Evolutionary conservation across 1,284 basidiomycete species (phyloP), one percentile per base, ranked within the genome.

Genomic region (Leccinum laetum): DNA sequence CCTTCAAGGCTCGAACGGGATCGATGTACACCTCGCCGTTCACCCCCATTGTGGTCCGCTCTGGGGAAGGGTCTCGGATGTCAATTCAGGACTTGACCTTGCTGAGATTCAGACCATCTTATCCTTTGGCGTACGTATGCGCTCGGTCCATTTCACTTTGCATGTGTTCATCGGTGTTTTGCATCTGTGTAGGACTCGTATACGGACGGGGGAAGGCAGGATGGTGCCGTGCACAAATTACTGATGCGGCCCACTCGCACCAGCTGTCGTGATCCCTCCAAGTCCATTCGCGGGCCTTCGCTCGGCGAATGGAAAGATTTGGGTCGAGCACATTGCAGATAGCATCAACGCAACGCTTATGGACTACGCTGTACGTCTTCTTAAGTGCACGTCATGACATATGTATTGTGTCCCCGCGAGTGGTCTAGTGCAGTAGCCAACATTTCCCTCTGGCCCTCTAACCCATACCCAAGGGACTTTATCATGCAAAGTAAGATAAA

Each of bases 41-140:
- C 70, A 70, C 52, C 83, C 83, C 7, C 72, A 71, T 5, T 84
- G 83, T 24, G 82, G 80, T 14, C 67, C 71, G 2, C 70, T 81
- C 8, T 69, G 68, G 53, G 81, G 80, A 29, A 73, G 67, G 8
- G 72, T 78, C 16, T 78, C 79, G 13, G 80, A 84, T 64, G 75
- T 84, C 39, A 85, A 83, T 55, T 78, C 78, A 1, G 84, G 84
- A 0, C 65, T 85, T 18, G 65, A 73, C 44, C 70, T 83, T 53
- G 62, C 65, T 3, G 67, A 63, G 2, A 80, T 79, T 63, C 77
- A 78, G 63, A 84, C 79, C 1, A 81, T 85, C 21, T 81, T 84
- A 2, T 73, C 82, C 3, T 83, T 84, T 65, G 82, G 82, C 52
- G 82, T 83, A 67, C 63, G 78, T 74, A n/a, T 5, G 2, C 44